Base-by-base conservation (phyloP, 768 basidiomycete species). In the Russula vinacea region DNA sequence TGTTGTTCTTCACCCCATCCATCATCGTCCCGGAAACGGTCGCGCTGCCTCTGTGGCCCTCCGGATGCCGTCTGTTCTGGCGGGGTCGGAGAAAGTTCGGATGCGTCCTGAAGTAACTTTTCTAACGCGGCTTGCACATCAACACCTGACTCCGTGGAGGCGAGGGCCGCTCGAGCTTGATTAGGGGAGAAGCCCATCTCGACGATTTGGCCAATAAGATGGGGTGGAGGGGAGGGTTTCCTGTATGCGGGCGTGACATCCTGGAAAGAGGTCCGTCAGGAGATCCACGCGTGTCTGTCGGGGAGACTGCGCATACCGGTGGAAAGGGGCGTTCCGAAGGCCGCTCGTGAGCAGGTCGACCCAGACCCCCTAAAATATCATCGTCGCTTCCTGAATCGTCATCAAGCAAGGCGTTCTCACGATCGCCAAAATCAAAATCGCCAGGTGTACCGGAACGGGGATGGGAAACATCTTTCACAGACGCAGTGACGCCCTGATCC, bases 141-240 rank as follows among this genome's bases (percentile, higher is more conserved):
- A 58, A 86, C 72, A 0, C 86, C 87, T 0, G 82, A 82, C 47
- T 82, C 77, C 0, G 91, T 92, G 32, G 85, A 79, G 3, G 83
- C 81, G 1, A 98, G 83, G 0, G 95, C 94, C 24, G 80, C 73
- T 8, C 84, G 84, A 2, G 95, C 90, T 70, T 92, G 86, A 19
- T 82, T 74, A 26, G 89, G 79, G 0, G 91, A 84, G 76, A 97
- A 98, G 5, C 95, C 96, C 94, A 98, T 97, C 75, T 95, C 93
- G 35, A 97, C 89, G 35, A 98, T 83, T 72, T 93, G 90, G 0
- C 96, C 94, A 1, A 94, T 76, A 58, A 98, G 79, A 71, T 98
- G 96, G 0, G 95, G 96, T 1, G 95, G 96, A 2, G 88, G 88
- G 0, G 88, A 87, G 0, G 73, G 62, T 0, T 76, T 64, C 24